Base-by-base conservation (phyloP, 1,284 basidiomycete genomes). In the Cutaneotrichosporon dermatis region DNA sequence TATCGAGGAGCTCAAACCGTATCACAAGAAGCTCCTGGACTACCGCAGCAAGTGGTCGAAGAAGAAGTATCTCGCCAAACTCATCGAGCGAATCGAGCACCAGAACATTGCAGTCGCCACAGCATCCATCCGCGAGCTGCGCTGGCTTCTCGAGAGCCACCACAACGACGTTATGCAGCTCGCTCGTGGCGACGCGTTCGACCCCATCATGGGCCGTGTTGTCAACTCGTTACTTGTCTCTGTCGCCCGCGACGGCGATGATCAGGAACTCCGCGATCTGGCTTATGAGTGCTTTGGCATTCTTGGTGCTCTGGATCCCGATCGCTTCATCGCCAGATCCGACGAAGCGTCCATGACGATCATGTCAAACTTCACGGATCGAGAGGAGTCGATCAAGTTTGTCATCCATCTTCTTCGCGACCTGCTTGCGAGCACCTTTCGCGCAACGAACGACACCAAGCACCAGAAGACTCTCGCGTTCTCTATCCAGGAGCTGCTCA, bases 291-390 rank as follows among this genome's bases (percentile, higher is more conserved):
- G 92, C 73, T 85, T 99, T 54, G 93, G 95, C 1, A 84, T 91
- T n/a, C 79, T 99, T 4, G 96, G 96, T 6, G 96, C 96, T 1
- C 83, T 96, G 15, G 96, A 99, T 77, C 94, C 96, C 0, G 96
- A 99, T 79, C 85, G 96, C 58, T 88, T 92, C 71, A 58, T 62
- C 5, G 53, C 64, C 5, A 39, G 53, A 4, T 43, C 62, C 4
- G 82, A 83, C 41, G 86, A 88, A 63, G 78, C 83, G 3, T 83
- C 84, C 43, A 86, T 89, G 78, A 83, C 91, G 43, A 83, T 98
- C 54, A 81, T 87, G 58, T 84, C 83, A 69, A 94, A 99, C 76
- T 97, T 95, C 72, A 82, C 80, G 4, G 88, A 95, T 62, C 85
- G 88, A 54, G 82, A 83, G 13, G 95, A 98, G 76, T 85, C 90